Evolutionary conservation across 257 asterid species (phyloP), one percentile per base, ranked within the genome.

Genomic region (Prunella vulgaris): DNA sequence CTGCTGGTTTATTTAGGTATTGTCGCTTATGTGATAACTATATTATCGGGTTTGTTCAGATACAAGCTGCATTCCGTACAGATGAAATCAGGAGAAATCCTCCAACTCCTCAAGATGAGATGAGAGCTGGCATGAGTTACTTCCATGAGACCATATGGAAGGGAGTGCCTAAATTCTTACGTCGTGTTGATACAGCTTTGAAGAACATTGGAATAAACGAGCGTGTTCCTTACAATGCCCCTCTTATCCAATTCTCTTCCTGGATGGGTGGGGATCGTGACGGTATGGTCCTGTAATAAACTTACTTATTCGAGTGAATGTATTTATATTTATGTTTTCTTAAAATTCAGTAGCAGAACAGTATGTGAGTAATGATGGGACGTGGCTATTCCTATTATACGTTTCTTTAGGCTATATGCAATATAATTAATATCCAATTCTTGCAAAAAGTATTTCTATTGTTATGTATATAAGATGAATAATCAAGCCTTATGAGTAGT

Each of bases 221-320:
- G 74, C 95, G 97, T 10, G 88, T 92, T 82, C 98, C 98, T 12
- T 88, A 92, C 74, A 88, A 92, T 83, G 97, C 96, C 30, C 97
- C 97, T 68, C 85, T 88, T 60, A 92, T 92, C 68, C 98, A 92
- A 40, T 92, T 92, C 68, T 92, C 98, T 49, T 92, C 98, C 56
- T 92, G 98, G 98, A 92, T 92, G 98, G 98, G 98, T 18, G 98
- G 97, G 9, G 98, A 92, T 74, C 98, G 97, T 70, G 98, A 92
- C 22, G 98, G 98, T 92, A 87, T 42, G 18, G 5, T 22, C 79
- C 69, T 10, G 12, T 60, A 30, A 4, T n/a, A 46, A 18, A 28
- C 13, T 35, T 7, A 35, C n/a, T n/a, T n/a, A n/a, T n/a, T n/a
- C n/a, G n/a, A n/a, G n/a, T n/a, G n/a, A n/a, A n/a, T n/a, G n/a